Percentiles rank a stretch among this genome's conserved stretches.
These are phyloP conservation scores for Odontarrhena argentea DNA, from an alignment of 345 rosid species.

Conservation along the genomic window DNA sequence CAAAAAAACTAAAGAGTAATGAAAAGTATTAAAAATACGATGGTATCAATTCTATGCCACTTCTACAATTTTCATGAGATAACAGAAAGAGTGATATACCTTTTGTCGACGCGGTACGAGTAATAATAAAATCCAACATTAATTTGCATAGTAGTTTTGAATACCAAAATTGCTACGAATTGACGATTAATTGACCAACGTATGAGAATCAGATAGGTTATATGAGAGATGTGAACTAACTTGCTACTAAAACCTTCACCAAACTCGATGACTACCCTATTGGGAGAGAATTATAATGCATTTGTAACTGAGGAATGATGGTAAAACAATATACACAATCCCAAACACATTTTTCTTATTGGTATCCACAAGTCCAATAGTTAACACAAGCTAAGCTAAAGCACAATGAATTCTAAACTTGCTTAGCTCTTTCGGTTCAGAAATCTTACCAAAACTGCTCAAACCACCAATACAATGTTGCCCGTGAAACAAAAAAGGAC, in stretches of 20 bases:
- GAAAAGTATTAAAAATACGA: too few relatives aligned
- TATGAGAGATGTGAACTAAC: background rate
- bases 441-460: conserved; percentile 39
- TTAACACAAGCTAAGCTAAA: conserved; percentile 19
- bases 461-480: conserved; percentile 35
- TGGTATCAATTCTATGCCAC: too few relatives aligned
- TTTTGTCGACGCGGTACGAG: too few relatives aligned
- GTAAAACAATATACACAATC: conserved; percentile 9
- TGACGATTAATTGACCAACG: too few relatives aligned
- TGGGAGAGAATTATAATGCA: background rate
- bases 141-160: too few relatives aligned
- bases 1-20: too few relatives aligned
- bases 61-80: too few relatives aligned
- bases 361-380: conserved; percentile 30
- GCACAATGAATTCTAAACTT: conserved; percentile 16
- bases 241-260: background rate
- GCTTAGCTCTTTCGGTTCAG: conserved; percentile 15
- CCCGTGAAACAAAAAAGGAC: conserved; percentile 23
- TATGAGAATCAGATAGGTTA: too few relatives aligned
- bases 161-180: too few relatives aligned
- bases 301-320: background rate
- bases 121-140: too few relatives aligned
- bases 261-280: background rate
- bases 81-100: too few relatives aligned
- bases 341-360: conserved; percentile 33